Evolutionary conservation across 2,329 filamentous ascomycete genomes (phyloP).

Genomic region (Xylariaceae sp.): DNA sequence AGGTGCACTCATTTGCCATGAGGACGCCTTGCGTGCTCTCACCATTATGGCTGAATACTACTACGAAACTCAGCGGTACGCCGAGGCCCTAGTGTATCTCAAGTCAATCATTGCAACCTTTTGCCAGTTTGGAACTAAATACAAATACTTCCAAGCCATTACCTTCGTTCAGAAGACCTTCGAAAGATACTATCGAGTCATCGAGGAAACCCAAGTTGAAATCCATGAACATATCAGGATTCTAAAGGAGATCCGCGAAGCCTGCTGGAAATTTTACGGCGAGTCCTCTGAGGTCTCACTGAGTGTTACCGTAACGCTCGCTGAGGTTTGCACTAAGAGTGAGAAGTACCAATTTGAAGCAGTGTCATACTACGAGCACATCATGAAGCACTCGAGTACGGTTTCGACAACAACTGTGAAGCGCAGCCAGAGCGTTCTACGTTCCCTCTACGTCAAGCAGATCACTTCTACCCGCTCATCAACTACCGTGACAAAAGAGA

Average conservation of each 20-base stretch:
- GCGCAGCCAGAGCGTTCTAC: constrained; percentile 14
- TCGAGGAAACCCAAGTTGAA: constrained; percentile 17
- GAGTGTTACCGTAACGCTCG: constrained; percentile 11
- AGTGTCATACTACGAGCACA: constrained; percentile 15
- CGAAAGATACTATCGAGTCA: constrained; percentile 15
- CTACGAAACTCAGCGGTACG: constrained; percentile 16
- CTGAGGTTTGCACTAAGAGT: constrained; percentile 17
- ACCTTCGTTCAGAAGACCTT: constrained; percentile 14
- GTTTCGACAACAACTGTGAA: constrained; percentile 10
- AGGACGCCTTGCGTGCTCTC: constrained; percentile 13
- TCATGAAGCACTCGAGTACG: constrained; percentile 14
- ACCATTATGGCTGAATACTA: constrained; percentile 17
- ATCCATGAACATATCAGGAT: constrained; percentile 14
- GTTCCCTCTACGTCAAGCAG: constrained; percentile 16
- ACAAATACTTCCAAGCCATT: constrained; percentile 12
- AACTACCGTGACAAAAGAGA: constrained; percentile 16
- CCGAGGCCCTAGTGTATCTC: constrained; percentile 14
- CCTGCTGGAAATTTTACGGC: constrained; percentile 11
- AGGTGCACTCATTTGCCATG: constrained; percentile 11
- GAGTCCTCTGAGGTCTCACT: constrained; percentile 16
- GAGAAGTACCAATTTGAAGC: constrained; percentile 17
- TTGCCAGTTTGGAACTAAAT: constrained; percentile 16
- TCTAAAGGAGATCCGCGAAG: constrained; percentile 15
- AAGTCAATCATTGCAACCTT: constrained; percentile 17
- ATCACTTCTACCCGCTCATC: constrained; percentile 9